Percentiles rank a stretch among this genome's conserved stretches.
Conservation (phyloP, 495 filamentous ascomycete genomes). For the Parmelia sp. region DNA sequence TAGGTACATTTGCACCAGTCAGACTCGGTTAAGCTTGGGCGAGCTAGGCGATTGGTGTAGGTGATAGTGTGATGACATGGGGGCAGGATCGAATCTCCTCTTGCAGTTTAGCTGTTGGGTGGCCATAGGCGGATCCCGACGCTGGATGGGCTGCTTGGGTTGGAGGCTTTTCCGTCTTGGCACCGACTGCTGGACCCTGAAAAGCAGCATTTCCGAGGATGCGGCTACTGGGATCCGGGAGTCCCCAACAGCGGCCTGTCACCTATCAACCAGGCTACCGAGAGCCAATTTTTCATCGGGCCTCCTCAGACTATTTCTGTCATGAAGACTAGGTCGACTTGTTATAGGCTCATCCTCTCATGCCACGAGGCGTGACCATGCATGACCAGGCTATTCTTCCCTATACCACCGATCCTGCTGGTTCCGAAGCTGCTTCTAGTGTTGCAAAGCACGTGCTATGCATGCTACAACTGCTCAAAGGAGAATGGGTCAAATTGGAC, state of each 20-base stretch:
- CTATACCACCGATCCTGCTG: no score
- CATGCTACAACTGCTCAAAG: no score
- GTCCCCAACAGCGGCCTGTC: background rate
- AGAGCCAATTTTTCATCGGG: no score
- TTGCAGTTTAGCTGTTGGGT: background rate
- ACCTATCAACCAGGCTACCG: no score
- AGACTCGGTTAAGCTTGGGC: background rate
- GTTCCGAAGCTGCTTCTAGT: no score
- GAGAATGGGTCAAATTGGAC: no score
- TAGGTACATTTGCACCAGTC: background rate
- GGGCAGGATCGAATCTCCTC: slow-evolving; percentile 14
- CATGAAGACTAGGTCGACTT: no score
- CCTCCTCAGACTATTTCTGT: no score
- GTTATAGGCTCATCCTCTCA: no score
- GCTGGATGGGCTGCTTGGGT: slow-evolving; percentile 1
- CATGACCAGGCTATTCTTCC: no score
- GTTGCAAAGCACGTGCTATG: no score
- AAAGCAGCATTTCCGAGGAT: slow-evolving; percentile 19
- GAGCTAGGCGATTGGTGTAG: slow-evolving; percentile 4
- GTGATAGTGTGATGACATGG: background rate
- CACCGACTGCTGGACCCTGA: background rate
- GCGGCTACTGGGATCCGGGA: slow-evolving; percentile 10
- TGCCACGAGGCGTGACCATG: no score
- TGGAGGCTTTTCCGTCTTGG: slow-evolving; percentile 9
- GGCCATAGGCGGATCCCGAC: slow-evolving; percentile 9